Evolutionary conservation across 768 basidiomycete species (phyloP), one percentile per base, ranked within the genome.

Genomic region (Epithele typhae): DNA sequence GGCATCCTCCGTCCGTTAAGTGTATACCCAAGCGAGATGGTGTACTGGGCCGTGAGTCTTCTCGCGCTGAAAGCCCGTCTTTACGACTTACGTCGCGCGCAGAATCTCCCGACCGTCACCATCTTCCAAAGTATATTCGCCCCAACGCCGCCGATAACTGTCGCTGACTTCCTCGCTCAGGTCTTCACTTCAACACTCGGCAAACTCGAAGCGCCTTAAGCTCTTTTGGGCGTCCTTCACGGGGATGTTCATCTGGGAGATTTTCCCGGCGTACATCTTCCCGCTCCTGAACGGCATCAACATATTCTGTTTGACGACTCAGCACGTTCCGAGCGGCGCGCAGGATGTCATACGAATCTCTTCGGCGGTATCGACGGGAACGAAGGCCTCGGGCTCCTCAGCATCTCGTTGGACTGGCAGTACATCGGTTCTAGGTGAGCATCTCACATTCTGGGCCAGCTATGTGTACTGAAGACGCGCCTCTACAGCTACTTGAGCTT

Each of bases 361-460:
- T 85, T 87, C 48, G 85, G 85, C 23, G 85, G 85, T 5, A 66
- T 76, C 3, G 70, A 77, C 27, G 81, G 74, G 23, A 87, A 86
- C 54, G 83, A 87, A 60, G 84, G 82, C 0, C 67, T 86, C 33
- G 83, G 84, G 0, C 55, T 85, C 17, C 45, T 79, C 33, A 77
- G 75, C 25, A 47, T 86, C 34, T 77, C 78, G n/a, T 74, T 85
- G 37, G 84, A 85, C 54, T 87, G 81, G 81, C 78, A 81, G 49
- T 81, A 81, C 52, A 78, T 82, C 51, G 74, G 74, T 0, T 78
- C 78, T 14, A 30, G 23, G 55, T 61, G 33, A 17, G 61, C 55
- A n/a, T 3, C 19, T n/a, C n/a, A n/a, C n/a, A n/a, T n/a, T n/a
- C n/a, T n/a, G n/a, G n/a, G n/a, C n/a, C n/a, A n/a, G n/a, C n/a